Conservation (phyloP, 768 basidiomycete genomes). For the Mycena venus region DNA sequence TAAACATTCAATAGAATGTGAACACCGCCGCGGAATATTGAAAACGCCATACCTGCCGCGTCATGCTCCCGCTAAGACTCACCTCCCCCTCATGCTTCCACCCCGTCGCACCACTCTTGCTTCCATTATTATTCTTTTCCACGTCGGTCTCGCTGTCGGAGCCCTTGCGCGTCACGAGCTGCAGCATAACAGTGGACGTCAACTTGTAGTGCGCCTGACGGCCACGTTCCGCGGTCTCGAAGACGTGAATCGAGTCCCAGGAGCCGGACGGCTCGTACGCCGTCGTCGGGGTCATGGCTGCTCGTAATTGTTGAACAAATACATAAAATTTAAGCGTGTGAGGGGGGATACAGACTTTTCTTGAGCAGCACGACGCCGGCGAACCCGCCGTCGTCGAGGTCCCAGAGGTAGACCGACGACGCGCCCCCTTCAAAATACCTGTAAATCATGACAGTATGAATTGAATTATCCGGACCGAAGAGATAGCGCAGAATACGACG, state of each 20-base stretch:
- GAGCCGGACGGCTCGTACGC: conserved; percentile 81
- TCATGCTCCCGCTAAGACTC: conserved; percentile 95
- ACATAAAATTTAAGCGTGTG: background rate
- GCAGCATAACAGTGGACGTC: conserved; percentile 97
- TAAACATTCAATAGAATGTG: conserved; percentile 46
- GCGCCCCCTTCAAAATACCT: conserved; percentile 99
- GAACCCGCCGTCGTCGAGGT: conserved; percentile 95
- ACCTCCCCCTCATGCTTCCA: conserved; percentile 82
- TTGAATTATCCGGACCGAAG: no score
- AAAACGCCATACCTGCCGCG: conserved; percentile 81
- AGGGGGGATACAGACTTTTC: conserved; percentile 74
- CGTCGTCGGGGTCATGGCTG: conserved; percentile 72
- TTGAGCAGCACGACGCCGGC: conserved; percentile 97
- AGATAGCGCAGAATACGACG: no score
- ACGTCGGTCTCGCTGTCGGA: conserved; percentile 45
- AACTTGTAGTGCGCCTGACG: conserved; percentile 96
- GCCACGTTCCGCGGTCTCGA: conserved; percentile 93
- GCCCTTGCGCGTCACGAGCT: conserved; percentile 73
- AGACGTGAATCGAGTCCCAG: conserved; percentile 99
- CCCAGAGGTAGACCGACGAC: conserved; percentile 98
- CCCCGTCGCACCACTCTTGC: conserved; percentile 51
- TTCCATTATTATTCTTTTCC: conserved; percentile 56
- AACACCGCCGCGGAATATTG: background rate
- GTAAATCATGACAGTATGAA: no score
- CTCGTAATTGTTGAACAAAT: background rate